Conservation (phyloP, 768 basidiomycete species). For the Royoungia palumana region DNA sequence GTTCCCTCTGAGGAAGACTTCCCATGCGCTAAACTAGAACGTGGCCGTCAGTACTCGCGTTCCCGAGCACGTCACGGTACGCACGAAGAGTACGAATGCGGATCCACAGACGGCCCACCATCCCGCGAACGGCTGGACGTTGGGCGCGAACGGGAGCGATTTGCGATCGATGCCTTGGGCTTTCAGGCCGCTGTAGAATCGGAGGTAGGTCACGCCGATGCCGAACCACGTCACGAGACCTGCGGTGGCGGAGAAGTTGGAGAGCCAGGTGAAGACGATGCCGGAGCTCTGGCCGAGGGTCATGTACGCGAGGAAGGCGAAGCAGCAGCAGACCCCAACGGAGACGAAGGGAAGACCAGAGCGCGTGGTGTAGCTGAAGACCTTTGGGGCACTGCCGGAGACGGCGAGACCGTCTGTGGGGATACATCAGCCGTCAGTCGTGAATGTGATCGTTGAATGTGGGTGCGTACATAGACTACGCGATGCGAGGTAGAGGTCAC, state of each 20-base stretch:
- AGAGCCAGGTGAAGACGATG: conserved; percentile 42
- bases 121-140: conserved; percentile 40
- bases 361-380: conserved; percentile 42
- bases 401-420: conserved; percentile 49
- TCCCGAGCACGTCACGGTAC: background rate
- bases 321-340: conserved; percentile 25
- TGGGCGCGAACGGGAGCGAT: conserved; percentile 44
- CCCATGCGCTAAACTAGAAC: conserved; percentile 38
- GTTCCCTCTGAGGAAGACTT: conserved; percentile 38
- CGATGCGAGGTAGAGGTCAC: conserved; percentile 39
- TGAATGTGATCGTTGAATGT: background rate
- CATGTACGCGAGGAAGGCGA: conserved; percentile 42
- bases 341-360: conserved; percentile 47
- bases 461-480: conserved; percentile 34
- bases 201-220: conserved; percentile 44
- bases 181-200: conserved; percentile 45
- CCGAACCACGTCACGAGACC: conserved; percentile 45
- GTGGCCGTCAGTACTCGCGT: background rate
- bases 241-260: conserved; percentile 33
- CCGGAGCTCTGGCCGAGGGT: conserved; percentile 34
- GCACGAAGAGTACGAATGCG: conserved; percentile 36
- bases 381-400: conserved; percentile 49
- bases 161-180: conserved; percentile 47
- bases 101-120: conserved; percentile 35
- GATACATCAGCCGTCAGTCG: conserved; percentile 11